phyloP scores from a whole-genome alignment of 306 rosid species.

The Vigna trinervia region DNA sequence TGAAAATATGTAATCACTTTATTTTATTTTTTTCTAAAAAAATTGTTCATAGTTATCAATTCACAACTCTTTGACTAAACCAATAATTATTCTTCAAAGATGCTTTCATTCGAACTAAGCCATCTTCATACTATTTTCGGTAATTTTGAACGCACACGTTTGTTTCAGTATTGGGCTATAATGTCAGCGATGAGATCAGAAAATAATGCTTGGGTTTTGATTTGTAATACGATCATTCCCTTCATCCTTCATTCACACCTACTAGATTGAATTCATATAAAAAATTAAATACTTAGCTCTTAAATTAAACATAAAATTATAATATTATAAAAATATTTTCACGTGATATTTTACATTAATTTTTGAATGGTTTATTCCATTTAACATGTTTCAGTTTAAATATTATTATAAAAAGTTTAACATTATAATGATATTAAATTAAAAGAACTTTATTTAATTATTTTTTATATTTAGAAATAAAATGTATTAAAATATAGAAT shows the following conservation, averaged over 20 bases:
- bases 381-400: too few species aligned
- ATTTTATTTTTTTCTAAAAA: not conserved
- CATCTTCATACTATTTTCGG: not conserved
- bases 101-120: constrained; percentile 9
- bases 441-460: too few species aligned
- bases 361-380: too few species aligned
- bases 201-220: not conserved
- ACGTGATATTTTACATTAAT: too few species aligned
- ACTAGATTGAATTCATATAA: too few species aligned
- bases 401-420: too few species aligned
- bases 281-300: too few species aligned
- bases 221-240: not conserved
- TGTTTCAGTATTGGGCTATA: constrained; percentile 10
- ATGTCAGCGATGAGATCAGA: constrained; percentile 3
- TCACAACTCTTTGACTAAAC: not conserved
- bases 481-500: too few species aligned
- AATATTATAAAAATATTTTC: too few species aligned
- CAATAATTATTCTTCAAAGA: constrained; percentile 19
- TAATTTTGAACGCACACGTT: constrained; percentile 15
- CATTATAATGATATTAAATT: too few species aligned
- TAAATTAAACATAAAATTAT: too few species aligned
- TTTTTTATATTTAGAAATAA: too few species aligned
- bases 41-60: not conserved
- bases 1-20: not conserved
- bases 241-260: not conserved